Conservation (phyloP, 352 stramenopile genomes). For the Elongisporangium prolatum region DNA sequence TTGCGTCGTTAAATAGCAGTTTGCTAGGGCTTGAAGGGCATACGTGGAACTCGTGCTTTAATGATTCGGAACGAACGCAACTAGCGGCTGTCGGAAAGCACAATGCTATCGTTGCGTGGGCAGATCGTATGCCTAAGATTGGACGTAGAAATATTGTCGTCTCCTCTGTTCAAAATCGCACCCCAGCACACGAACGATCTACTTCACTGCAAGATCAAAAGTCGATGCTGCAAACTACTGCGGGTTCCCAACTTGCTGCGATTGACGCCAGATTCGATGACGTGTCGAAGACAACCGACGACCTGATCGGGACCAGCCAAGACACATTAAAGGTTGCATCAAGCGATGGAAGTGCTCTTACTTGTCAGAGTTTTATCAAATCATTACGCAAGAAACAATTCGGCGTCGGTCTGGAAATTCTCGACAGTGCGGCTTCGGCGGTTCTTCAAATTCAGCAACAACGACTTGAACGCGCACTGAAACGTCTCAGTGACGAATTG, state of each 20-base stretch:
- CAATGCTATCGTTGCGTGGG: neutral
- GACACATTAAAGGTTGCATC: neutral
- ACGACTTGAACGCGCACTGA: conserved; percentile 76
- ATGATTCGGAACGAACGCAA: conserved; percentile 2
- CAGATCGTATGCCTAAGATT: neutral
- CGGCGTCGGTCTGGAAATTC: conserved; percentile 65
- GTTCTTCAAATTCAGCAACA: conserved; percentile 74
- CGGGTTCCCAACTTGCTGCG: neutral
- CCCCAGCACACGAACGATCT: neutral
- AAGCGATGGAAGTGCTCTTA: conserved; percentile 23
- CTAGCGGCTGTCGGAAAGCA: neutral
- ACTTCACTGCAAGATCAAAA: neutral
- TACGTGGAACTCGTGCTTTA: conserved; percentile 1
- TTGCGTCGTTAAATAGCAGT: conserved; percentile 5
- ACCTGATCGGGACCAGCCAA: neutral
- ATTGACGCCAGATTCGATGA: neutral
- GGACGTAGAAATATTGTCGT: neutral
- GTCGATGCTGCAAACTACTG: neutral
- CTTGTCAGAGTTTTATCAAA: conserved; percentile 35
- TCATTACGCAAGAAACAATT: conserved; percentile 70
- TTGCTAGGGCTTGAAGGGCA: neutral
- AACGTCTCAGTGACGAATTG: conserved; percentile 80
- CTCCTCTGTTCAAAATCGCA: neutral
- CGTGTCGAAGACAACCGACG: neutral
- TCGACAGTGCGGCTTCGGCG: conserved; percentile 42